Conservation (phyloP, 1,139 yeast genomes). For the Debaryomyces fabryi region DNA sequence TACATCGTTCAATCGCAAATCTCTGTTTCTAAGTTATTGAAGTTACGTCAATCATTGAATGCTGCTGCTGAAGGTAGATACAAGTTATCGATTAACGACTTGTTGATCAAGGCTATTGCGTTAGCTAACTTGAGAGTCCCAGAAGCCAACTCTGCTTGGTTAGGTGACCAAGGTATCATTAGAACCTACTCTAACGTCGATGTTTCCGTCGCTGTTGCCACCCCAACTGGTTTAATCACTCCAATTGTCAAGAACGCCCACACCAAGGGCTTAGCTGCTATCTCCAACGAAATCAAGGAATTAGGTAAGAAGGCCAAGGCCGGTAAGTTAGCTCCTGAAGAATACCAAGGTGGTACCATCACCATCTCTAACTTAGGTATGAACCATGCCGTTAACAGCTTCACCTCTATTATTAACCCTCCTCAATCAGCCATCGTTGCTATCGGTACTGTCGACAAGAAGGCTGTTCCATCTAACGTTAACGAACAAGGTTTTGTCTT, state of each 20-base stretch:
- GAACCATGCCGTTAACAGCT: slow-evolving; percentile 90
- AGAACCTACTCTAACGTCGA: slow-evolving; percentile 93
- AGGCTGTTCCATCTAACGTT: slow-evolving; percentile 89
- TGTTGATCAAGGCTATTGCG: slow-evolving; percentile 91
- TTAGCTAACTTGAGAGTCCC: slow-evolving; percentile 90
- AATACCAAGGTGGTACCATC: slow-evolving; percentile 98
- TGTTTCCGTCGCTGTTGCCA: slow-evolving; percentile 97
- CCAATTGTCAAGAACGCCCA: slow-evolving; percentile 92
- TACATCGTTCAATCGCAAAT: slow-evolving; percentile 87
- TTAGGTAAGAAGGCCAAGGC: slow-evolving; percentile 95
- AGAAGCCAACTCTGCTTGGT: slow-evolving; percentile 92
- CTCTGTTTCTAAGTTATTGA: slow-evolving; percentile 86
- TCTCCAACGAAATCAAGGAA: slow-evolving; percentile 85
- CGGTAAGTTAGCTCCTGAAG: slow-evolving; percentile 90
- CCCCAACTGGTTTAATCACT: slow-evolving; percentile 95
- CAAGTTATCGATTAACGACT: slow-evolving; percentile 91
- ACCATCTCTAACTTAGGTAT: slow-evolving; percentile 98
- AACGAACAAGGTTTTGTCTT: slow-evolving; percentile 91
- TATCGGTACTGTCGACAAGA: slow-evolving; percentile 88
- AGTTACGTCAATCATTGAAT: slow-evolving; percentile 89
- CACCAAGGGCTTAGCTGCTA: slow-evolving; percentile 78
- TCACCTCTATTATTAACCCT: slow-evolving; percentile 97
- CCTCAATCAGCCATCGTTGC: slow-evolving; percentile 96
- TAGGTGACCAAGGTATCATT: slow-evolving; percentile 84
- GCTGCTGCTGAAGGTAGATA: slow-evolving; percentile 83